Evolutionary conservation across 78 protist genomes (phyloP), one percentile per base, ranked within the genome.

Genomic region (Isochrysis galbana): DNA sequence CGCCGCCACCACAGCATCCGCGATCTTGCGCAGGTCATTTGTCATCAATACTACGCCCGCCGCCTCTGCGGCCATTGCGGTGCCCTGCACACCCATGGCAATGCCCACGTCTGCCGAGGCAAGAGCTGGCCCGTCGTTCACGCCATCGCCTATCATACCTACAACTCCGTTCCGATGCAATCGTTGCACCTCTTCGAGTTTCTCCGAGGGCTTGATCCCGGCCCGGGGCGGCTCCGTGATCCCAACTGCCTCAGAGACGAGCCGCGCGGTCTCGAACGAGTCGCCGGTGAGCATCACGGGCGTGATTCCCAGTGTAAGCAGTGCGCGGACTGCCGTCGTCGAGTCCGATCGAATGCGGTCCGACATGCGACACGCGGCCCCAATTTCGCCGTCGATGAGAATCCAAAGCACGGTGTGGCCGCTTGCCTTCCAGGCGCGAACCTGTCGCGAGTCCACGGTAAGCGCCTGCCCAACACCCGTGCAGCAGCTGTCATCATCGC

Each of bases 1-100:
- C 5, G 84, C 84, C 34, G n/a, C 84, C 17, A 77, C 7, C 36
- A 77, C n/a, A 4, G 47, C 84, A 29, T 39, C 84, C 46, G 84
- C 84, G 29, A 77, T 23, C 74, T 21, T 36, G 26, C 84, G 84
- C 47, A 77, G 84, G 29, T 77, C 84, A 46, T 77, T 77, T 3
- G 84, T 77, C 84, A 77, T 77, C n/a, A 77, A 46, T 32, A 77
- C 84, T 17, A 77, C 46, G 46, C 84, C 84, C 7, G 84, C 84
- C 34, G 84, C 84, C 47, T 2, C 47, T 29, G 84, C 5, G 47
- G 84, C 84, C 47, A 77, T 39, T 25, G 84, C 84, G 47, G 84
- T 39, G 47, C 84, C 84, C 44, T 77, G 84, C 7, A 77, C 84
- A 17, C 84, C 84, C 84, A 77, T 77, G 47, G 84, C 84, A 5